These are phyloP conservation scores for Colletotrichum lupini DNA, from an alignment of 2,329 filamentous ascomycete species.

Conservation along the genomic window DNA sequence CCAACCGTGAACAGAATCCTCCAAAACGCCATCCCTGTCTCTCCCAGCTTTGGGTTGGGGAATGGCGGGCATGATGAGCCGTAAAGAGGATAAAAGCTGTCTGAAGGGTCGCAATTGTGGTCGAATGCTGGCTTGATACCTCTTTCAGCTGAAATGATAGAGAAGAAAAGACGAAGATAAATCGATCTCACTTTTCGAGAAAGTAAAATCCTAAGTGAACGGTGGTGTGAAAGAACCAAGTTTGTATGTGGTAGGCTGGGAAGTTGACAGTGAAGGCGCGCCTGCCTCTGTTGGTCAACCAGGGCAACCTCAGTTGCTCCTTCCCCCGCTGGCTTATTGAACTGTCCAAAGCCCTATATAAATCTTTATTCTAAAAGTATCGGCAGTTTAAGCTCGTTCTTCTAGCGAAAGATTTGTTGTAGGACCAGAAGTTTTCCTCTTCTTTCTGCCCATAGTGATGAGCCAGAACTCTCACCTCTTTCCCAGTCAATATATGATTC, in stretches of 20 bases:
- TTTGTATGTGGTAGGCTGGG: neutral
- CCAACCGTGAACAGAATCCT: neutral
- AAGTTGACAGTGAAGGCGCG: neutral
- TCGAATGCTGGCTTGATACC: neutral
- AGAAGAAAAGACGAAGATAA: neutral
- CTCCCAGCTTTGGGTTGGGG: neutral
- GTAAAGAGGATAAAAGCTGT: neutral
- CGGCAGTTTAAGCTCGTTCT: too few relatives aligned
- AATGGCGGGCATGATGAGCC: constrained; percentile 6
- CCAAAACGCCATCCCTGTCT: too few relatives aligned
- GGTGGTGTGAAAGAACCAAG: neutral
- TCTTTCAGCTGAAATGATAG: neutral
- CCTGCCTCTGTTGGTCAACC: neutral
- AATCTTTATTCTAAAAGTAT: neutral
- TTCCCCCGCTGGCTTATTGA: neutral
- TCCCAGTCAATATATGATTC: too few relatives aligned
- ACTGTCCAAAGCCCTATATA: neutral
- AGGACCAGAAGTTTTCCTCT: too few relatives aligned
- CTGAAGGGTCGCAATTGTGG: neutral
- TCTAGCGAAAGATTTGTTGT: too few relatives aligned
- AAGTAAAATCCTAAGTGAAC: neutral
- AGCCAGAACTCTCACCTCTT: too few relatives aligned
- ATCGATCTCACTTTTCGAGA: too few relatives aligned
- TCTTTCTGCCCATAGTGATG: too few relatives aligned
- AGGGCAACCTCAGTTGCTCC: neutral